Evolutionary conservation across 176 grass and related monocot genomes (phyloP).

Genomic region (Ampelocalamus luodianensis): DNA sequence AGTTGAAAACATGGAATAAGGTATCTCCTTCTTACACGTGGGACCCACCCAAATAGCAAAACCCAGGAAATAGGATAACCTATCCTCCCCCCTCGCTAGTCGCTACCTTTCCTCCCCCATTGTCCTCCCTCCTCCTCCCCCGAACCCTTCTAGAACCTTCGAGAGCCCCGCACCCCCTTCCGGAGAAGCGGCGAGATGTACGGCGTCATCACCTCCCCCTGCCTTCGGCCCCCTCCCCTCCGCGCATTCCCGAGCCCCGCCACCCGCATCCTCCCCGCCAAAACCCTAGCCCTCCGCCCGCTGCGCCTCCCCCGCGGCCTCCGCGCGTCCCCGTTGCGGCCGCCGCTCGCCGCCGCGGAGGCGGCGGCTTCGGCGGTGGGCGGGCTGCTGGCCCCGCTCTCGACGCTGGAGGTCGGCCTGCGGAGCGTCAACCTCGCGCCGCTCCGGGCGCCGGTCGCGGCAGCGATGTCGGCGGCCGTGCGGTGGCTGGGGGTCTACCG

Average conservation of each 20-base stretch:
- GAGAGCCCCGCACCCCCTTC: background rate
- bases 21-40: background rate
- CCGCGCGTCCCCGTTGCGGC: conserved; percentile 24
- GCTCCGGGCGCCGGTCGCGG: conserved; percentile 69
- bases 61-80: too few species aligned
- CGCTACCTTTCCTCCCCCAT: too few species aligned
- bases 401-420: conserved; percentile 50
- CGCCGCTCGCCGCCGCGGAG: conserved; percentile 40
- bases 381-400: conserved; percentile 58
- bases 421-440: conserved; percentile 66
- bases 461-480: conserved; percentile 70
- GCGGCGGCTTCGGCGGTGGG: conserved; percentile 47
- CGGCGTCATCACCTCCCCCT: conserved; percentile 47
- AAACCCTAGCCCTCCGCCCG: conserved; percentile 42
- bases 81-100: background rate
- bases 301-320: conserved; percentile 30
- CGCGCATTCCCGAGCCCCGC: conserved; percentile 22
- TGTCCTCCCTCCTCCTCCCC: background rate
- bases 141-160: conserved; percentile 4
- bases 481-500: conserved; percentile 92
- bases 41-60: background rate
- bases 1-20: too few species aligned
- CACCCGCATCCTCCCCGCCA: conserved; percentile 10
- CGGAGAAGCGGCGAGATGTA: conserved; percentile 41
- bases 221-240: conserved; percentile 24